phyloP scores from a whole-genome alignment of 2,329 filamentous ascomycete genomes.

The Neopestalotiopsis sp. region DNA sequence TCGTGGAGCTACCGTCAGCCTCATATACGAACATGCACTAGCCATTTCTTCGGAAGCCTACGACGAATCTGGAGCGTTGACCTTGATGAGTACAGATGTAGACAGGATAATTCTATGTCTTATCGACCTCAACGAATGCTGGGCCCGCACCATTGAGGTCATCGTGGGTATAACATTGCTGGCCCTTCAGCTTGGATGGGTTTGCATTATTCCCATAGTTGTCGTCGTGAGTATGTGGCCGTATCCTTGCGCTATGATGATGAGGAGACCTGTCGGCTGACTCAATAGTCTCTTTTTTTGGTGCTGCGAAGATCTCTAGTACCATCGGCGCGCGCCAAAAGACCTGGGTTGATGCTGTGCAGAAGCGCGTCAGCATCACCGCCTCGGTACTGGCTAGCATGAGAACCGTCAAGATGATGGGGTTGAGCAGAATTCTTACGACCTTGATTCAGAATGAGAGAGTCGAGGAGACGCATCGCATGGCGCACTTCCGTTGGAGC shows the following conservation, averaged over 20 bases:
- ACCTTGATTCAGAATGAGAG: conserved; percentile 38
- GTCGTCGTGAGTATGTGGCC: conserved; percentile 39
- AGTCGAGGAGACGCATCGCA: conserved; percentile 40
- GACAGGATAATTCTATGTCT: conserved; percentile 44
- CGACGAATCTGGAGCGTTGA: conserved; percentile 46
- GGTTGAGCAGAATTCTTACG: conserved; percentile 35
- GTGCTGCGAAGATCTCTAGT: conserved; percentile 29
- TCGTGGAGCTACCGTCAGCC: conserved; percentile 37
- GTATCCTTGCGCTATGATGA: neutral
- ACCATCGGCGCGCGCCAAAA: conserved; percentile 30
- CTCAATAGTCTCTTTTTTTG: conserved; percentile 21
- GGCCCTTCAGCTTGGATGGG: conserved; percentile 48
- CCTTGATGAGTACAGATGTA: conserved; percentile 53
- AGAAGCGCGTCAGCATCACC: conserved; percentile 37
- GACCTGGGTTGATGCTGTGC: conserved; percentile 41
- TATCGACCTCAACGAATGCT: conserved; percentile 43
- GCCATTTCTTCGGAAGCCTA: conserved; percentile 22
- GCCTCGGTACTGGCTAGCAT: conserved; percentile 42
- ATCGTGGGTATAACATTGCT: conserved; percentile 51
- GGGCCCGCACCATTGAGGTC: conserved; percentile 46
- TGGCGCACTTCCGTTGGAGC: conserved; percentile 38
- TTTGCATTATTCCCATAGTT: conserved; percentile 51
- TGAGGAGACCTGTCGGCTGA: conserved; percentile 5
- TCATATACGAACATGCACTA: conserved; percentile 41
- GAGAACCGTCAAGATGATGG: conserved; percentile 48